phyloP scores from a whole-genome alignment of 768 basidiomycete species.

The Holtermanniella nyarrowii region DNA sequence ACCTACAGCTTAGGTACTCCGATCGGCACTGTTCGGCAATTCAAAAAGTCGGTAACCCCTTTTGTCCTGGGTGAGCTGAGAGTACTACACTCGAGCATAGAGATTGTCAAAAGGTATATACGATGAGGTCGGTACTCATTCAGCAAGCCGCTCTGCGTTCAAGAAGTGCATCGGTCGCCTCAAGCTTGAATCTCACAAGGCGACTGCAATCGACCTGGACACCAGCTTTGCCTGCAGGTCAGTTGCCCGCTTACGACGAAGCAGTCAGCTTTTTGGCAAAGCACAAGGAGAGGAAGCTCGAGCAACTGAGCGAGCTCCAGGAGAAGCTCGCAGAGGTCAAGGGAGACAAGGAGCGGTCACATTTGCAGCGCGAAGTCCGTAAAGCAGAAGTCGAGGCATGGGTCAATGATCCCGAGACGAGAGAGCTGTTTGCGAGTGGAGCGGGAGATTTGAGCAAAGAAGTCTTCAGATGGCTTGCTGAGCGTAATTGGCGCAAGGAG shows the following conservation, averaged over 20 bases:
- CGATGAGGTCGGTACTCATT: neutral
- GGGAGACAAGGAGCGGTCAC: constrained; percentile 42
- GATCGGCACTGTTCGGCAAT: too few relatives aligned
- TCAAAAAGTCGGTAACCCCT: neutral
- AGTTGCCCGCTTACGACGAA: constrained; percentile 56
- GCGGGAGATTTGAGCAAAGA: constrained; percentile 21
- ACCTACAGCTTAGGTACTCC: too few relatives aligned
- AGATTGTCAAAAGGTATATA: too few relatives aligned
- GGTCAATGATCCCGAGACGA: constrained; percentile 69
- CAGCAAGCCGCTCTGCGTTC: neutral
- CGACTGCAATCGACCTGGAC: constrained; percentile 14
- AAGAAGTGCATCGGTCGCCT: neutral
- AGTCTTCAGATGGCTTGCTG: constrained; percentile 56
- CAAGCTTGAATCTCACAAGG: neutral
- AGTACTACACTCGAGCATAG: neutral
- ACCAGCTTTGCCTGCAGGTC: constrained; percentile 25
- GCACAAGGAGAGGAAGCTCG: constrained; percentile 51
- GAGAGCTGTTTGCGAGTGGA: constrained; percentile 62
- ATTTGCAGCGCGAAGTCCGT: constrained; percentile 47
- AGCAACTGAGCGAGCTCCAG: constrained; percentile 45
- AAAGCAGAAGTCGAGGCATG: constrained; percentile 69
- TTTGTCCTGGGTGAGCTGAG: neutral
- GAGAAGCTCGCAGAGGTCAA: constrained; percentile 16
- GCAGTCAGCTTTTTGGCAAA: constrained; percentile 60
- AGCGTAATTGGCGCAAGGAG: constrained; percentile 74